phyloP scores from a whole-genome alignment of 2,329 filamentous ascomycete species.

The Alternaria arborescens region DNA sequence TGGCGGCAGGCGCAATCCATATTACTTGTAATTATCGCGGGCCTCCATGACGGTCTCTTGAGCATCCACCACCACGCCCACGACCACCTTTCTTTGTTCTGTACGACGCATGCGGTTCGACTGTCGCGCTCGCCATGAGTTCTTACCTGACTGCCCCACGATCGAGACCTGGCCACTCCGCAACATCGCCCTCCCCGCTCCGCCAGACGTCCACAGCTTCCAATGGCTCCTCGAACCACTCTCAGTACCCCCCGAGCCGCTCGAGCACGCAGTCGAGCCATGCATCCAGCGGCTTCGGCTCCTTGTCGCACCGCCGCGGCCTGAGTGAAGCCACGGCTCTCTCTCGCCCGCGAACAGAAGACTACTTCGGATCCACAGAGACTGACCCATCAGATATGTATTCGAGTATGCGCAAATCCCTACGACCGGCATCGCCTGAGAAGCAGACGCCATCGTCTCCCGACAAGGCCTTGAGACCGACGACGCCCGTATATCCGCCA shows the following conservation, averaged over 20 bases:
- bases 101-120: constrained; percentile 44
- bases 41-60: constrained; percentile 41
- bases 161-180: constrained; percentile 51
- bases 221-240: constrained; percentile 74
- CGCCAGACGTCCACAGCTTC: constrained; percentile 76
- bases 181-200: constrained; percentile 55
- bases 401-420: constrained; percentile 75
- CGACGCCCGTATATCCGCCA: constrained; percentile 5
- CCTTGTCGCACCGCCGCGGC: constrained; percentile 72
- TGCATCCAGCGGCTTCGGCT: constrained; percentile 65
- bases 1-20: constrained; percentile 40
- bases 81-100: constrained; percentile 18
- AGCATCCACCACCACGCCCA: constrained; percentile 24
- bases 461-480: constrained; percentile 10
- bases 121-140: constrained; percentile 46
- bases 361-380: constrained; percentile 54
- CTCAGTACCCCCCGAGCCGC: constrained; percentile 65
- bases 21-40: constrained; percentile 30
- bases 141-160: constrained; percentile 47
- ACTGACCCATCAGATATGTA: constrained; percentile 71
- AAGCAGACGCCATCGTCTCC: constrained; percentile 22
- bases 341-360: constrained; percentile 59
- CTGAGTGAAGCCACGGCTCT: constrained; percentile 74
- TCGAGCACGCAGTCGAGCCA: constrained; percentile 77
- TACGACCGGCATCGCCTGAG: constrained; percentile 62